A percentile compares a stretch with the other conserved stretches of the same genome.
Conservation (phyloP, 2,329 filamentous ascomycete species). For the Aspergillus ustus region DNA sequence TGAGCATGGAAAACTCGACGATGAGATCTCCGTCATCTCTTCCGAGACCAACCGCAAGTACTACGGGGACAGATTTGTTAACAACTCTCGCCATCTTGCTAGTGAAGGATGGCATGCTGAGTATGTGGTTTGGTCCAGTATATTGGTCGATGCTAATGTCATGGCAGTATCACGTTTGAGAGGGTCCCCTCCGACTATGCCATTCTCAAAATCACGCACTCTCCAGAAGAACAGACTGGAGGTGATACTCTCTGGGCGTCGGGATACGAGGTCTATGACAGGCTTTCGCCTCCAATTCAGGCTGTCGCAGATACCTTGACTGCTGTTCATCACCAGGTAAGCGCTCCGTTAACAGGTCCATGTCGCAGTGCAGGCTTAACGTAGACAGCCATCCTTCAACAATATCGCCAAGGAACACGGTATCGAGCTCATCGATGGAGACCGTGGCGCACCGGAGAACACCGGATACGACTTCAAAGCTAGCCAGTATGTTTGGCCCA, state of each 20-base stretch:
- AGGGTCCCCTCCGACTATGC: constrained; percentile 14
- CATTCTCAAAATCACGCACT: constrained; percentile 8
- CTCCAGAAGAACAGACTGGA: constrained; percentile 9
- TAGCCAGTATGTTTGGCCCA: not conserved
- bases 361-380: not conserved
- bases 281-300: constrained; percentile 11
- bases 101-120: constrained; percentile 17
- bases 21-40: constrained; percentile 13
- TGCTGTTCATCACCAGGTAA: constrained; percentile 3
- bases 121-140: not conserved
- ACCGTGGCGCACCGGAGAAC: constrained; percentile 8
- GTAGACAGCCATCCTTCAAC: not conserved
- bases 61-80: constrained; percentile 3
- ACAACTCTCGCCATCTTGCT: constrained; percentile 1
- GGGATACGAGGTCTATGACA: constrained; percentile 17
- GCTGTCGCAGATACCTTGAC: constrained; percentile 10
- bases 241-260: constrained; percentile 18
- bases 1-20: constrained; percentile 7
- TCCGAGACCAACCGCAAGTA: constrained; percentile 10
- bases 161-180: constrained; percentile 14
- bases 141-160: not conserved
- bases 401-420: constrained; percentile 9
- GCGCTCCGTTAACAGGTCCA: not conserved
- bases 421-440: constrained; percentile 1
- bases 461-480: constrained; percentile 10